Conservation (phyloP, 495 filamentous ascomycete genomes). For the Penicillium pancosmium region DNA sequence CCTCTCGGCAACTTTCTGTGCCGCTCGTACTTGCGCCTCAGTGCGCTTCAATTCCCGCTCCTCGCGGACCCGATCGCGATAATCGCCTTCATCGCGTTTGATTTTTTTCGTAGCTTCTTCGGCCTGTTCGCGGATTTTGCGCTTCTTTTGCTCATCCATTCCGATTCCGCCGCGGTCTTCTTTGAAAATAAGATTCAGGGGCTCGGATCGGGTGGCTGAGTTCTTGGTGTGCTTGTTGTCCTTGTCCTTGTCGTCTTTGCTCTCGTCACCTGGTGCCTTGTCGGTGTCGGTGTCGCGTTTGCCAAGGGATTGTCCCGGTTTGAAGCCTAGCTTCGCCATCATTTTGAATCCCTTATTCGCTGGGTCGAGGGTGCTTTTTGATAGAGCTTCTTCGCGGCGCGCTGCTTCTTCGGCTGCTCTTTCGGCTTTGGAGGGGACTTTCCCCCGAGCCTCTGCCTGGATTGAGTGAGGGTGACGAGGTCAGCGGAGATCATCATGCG, state of each 20-base stretch:
- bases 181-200: constrained; percentile 70
- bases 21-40: constrained; percentile 69
- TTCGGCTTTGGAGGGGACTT: constrained; percentile 75
- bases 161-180: constrained; percentile 88
- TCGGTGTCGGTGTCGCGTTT: not conserved
- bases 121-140: constrained; percentile 71
- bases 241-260: constrained; percentile 34
- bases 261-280: not conserved
- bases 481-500: not conserved
- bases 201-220: constrained; percentile 49
- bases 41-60: constrained; percentile 72
- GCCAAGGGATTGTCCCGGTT: constrained; percentile 69
- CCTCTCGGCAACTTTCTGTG: constrained; percentile 80
- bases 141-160: constrained; percentile 76
- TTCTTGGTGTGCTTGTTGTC: not conserved
- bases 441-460: constrained; percentile 49
- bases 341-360: constrained; percentile 82
- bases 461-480: not conserved
- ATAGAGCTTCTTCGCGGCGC: constrained; percentile 73
- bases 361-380: constrained; percentile 67
- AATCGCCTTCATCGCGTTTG: constrained; percentile 71
- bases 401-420: constrained; percentile 67
- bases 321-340: constrained; percentile 97
- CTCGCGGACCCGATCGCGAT: constrained; percentile 68
- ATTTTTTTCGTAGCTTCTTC: constrained; percentile 62